A percentile compares a stretch with the other conserved stretches of the same genome.
Evolutionary conservation across 768 basidiomycete genomes (phyloP).

Genomic region (Infundibulicybe gibba): DNA sequence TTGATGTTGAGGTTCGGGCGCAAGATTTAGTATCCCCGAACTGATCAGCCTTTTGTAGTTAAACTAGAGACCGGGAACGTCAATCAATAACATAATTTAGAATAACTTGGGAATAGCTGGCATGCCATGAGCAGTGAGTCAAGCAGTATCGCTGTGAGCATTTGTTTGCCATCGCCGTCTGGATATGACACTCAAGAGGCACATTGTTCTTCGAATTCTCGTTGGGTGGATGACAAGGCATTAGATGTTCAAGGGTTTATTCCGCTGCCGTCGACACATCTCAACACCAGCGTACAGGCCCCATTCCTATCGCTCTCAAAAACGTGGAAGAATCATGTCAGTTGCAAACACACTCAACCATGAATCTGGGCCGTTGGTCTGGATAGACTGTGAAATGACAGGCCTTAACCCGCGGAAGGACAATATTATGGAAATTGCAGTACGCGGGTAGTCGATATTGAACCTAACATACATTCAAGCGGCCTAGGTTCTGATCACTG

Average conservation of each 20-base stretch:
- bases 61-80: too few species aligned
- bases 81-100: too few species aligned
- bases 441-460: slow-evolving; percentile 20
- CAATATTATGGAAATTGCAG: slow-evolving; percentile 79
- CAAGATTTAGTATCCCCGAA: too few species aligned
- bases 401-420: slow-evolving; percentile 66
- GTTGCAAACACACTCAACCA: slow-evolving; percentile 34
- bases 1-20: too few species aligned
- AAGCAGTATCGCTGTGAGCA: too few species aligned
- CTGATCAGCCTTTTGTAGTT: too few species aligned
- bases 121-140: too few species aligned
- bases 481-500: slow-evolving; percentile 76
- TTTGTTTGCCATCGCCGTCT: too few species aligned
- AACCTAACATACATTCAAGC: background rate
- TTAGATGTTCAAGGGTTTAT: slow-evolving; percentile 9
- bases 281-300: background rate
- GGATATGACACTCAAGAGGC: too few species aligned
- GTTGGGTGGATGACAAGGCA: background rate
- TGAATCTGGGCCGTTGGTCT: slow-evolving; percentile 65
- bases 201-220: too few species aligned
- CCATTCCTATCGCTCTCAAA: background rate
- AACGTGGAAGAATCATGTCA: background rate
- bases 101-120: too few species aligned
- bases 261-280: slow-evolving; percentile 7
- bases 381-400: slow-evolving; percentile 91